Evolutionary conservation across 2,329 filamentous ascomycete species (phyloP).

Genomic region (Volutella citrinella): DNA sequence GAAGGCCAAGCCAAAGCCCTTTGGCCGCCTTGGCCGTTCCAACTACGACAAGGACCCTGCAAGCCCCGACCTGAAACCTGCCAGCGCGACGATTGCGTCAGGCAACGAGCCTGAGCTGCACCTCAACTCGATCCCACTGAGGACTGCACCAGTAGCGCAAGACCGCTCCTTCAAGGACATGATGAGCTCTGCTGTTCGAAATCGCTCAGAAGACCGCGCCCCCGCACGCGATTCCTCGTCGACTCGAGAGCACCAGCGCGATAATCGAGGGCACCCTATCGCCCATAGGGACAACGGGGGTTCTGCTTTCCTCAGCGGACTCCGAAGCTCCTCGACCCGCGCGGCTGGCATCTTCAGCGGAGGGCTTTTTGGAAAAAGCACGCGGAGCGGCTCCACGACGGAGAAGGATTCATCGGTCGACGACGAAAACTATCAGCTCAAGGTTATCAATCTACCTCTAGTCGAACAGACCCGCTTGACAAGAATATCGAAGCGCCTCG

Average conservation of each 20-base stretch:
- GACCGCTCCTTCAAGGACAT: constrained; percentile 68
- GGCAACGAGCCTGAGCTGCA: constrained; percentile 25
- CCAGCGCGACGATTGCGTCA: constrained; percentile 13
- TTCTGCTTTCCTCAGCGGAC: constrained; percentile 23
- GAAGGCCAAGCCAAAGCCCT: constrained; percentile 54
- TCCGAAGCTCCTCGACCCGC: constrained; percentile 23
- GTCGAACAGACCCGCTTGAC: constrained; percentile 88
- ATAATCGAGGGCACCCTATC: constrained; percentile 49
- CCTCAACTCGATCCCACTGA: constrained; percentile 40
- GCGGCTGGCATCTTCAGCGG: constrained; percentile 75
- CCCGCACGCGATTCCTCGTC: constrained; percentile 40
- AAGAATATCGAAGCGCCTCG: constrained; percentile 83
- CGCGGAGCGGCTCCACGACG: constrained; percentile 66
- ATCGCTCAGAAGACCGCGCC: constrained; percentile 70
- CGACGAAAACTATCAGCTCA: constrained; percentile 79
- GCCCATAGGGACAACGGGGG: constrained; percentile 58
- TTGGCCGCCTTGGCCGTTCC: constrained; percentile 50
- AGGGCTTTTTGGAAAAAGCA: constrained; percentile 76
- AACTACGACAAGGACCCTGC: constrained; percentile 48
- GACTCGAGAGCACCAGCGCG: constrained; percentile 41
- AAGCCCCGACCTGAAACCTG: constrained; percentile 35
- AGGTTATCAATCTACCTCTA: constrained; percentile 81
- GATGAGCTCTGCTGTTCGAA: constrained; percentile 63
- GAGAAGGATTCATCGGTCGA: constrained; percentile 66
- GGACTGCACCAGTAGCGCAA: constrained; percentile 60